Conservation (phyloP, 441 rosid genomes). For the Erysimum cheiri region DNA sequence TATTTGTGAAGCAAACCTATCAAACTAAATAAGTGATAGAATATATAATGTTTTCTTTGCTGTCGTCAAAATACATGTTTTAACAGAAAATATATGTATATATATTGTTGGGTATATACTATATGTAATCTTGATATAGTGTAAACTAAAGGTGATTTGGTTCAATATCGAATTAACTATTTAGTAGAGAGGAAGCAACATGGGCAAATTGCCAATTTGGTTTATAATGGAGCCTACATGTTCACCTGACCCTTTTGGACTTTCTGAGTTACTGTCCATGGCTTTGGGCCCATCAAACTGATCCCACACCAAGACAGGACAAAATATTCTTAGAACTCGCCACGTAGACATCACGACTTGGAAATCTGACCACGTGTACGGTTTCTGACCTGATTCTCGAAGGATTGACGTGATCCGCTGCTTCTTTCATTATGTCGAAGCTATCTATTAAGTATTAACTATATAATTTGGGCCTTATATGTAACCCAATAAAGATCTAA, state of each 20-base stretch:
- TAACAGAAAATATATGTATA: too few species aligned
- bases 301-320: slow-evolving; percentile 35
- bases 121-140: background rate
- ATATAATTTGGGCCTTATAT: background rate
- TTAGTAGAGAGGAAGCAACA: slow-evolving; percentile 34
- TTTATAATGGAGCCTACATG: slow-evolving; percentile 36
- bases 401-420: background rate
- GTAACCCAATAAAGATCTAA: background rate
- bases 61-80: too few species aligned
- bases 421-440: background rate
- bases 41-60: too few species aligned
- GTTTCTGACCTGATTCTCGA: background rate
- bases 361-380: slow-evolving; percentile 27
- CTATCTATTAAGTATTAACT: too few species aligned
- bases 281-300: slow-evolving; percentile 24
- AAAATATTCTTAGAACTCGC: slow-evolving; percentile 3
- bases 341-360: slow-evolving; percentile 27
- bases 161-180: slow-evolving; percentile 20
- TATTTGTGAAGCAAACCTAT: background rate
- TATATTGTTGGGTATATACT: background rate
- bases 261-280: slow-evolving; percentile 39
- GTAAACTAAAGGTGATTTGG: slow-evolving; percentile 17
- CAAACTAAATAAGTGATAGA: background rate
- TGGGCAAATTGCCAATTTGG: slow-evolving; percentile 46
- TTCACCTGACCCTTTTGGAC: slow-evolving; percentile 42